Evolutionary conservation across 352 stramenopile genomes (phyloP), one percentile per base, ranked within the genome.

Genomic region (Pythium angustatum): DNA sequence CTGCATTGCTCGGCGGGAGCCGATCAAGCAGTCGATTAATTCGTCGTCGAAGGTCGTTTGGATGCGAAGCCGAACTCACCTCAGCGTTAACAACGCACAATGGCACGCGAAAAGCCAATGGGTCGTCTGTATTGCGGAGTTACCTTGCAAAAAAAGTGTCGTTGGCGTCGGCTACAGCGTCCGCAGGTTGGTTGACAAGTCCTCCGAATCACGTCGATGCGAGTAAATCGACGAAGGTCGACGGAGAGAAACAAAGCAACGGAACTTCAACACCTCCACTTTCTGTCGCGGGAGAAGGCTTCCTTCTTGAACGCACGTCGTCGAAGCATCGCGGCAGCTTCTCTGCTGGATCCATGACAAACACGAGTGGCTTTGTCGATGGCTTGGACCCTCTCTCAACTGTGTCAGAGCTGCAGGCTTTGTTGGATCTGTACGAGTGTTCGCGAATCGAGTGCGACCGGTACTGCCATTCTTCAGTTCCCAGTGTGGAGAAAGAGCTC

Each of bases 391-490:
- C 50, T 30, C 21, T 48, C 14, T 59, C 59, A 5, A 36, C 41
- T 17, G 45, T 49, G 19, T 64, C 62, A 1, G 82, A 90, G 28
- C 56, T 91, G 48, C 59, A 68, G 30, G 76, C 79, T 19, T 53
- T 94, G 27, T 34, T 96, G 44, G 71, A 91, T 12, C 66, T 93
- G 11, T 93, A 88, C 60, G 71, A 85, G 15, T 78, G 76, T 40
- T 94, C 80, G 6, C 74, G 82, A 57, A 57, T 64, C 17, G 85
- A 94, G 54, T 90, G 83, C 53, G 87, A 96, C 41, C 69, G 62
- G 10, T 93, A 85, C 57, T 91, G 82, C 28, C 84, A 92, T 62
- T 85, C 71, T 24, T 78, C 75, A 17, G 36, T 88, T 31, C 70
- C 77, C 0, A 85, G 69, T 10, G 72, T 72, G 36, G 86, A 94